These are phyloP conservation scores for Aspergillus sp. DNA, from an alignment of 2,329 filamentous ascomycete genomes.

Conservation along the genomic window DNA sequence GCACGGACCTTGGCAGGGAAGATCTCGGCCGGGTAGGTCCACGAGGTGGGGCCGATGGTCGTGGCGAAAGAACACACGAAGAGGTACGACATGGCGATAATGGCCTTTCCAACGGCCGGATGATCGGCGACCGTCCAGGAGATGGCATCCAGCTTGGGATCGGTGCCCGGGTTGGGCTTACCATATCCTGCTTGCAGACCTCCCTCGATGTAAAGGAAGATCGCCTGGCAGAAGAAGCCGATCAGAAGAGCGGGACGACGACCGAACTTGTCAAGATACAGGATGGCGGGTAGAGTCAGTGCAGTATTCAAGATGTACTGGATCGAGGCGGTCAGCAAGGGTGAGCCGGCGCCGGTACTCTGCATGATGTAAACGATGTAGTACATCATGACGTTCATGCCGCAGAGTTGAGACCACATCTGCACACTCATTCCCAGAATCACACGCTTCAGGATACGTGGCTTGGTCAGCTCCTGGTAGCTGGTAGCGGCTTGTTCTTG, in stretches of 20 bases:
- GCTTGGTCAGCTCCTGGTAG: conserved; percentile 69
- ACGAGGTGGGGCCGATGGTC: conserved; percentile 24
- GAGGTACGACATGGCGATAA: conserved; percentile 28
- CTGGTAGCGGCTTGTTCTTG: conserved; percentile 66
- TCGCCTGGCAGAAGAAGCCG: conserved; percentile 62
- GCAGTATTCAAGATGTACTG: conserved; percentile 76
- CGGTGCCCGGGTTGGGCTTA: conserved; percentile 1
- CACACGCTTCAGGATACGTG: conserved; percentile 69
- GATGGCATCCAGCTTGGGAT: conserved; percentile 16
- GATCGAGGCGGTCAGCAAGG: conserved; percentile 65
- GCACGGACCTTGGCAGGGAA: conserved; percentile 20
- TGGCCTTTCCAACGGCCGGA: conserved; percentile 20
- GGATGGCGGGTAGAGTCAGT: conserved; percentile 71
- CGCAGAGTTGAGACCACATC: conserved; percentile 72
- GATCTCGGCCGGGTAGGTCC: conserved; percentile 21
- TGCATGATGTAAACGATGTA: conserved; percentile 68
- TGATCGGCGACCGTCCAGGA: conserved; percentile 19
- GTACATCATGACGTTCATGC: conserved; percentile 74
- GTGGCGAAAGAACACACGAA: conserved; percentile 27
- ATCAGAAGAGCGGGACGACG: conserved; percentile 65
- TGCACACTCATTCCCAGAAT: conserved; percentile 69
- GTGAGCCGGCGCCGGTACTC: conserved; percentile 56
- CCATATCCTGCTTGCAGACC: conserved; percentile 33
- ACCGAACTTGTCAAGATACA: conserved; percentile 72
- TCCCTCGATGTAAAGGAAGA: conserved; percentile 40